A percentile compares a stretch with the other conserved stretches of the same genome.
Conservation (phyloP, 2,329 filamentous ascomycete genomes). For the Cadophora luteo-olivacea region DNA sequence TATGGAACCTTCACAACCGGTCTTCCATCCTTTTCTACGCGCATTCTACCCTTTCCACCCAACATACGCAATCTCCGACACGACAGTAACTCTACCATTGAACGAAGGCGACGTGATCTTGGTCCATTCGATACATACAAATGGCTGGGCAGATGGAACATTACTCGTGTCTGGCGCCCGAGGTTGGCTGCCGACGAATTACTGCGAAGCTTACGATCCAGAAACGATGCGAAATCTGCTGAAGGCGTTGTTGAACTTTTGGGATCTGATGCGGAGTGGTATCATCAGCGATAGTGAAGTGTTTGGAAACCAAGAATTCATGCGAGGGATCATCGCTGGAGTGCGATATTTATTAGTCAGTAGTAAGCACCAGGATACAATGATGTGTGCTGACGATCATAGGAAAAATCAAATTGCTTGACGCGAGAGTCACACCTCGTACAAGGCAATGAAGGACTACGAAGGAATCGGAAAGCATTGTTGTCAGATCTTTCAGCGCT, state of each 20-base stretch:
- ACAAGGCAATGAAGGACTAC: conserved; percentile 75
- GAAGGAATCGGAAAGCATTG: conserved; percentile 83
- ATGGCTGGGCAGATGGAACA: conserved; percentile 98
- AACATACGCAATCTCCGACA: conserved; percentile 75
- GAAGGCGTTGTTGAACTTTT: conserved; percentile 87
- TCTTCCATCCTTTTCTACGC: conserved; percentile 93
- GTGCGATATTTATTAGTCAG: conserved; percentile 88
- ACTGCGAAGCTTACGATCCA: conserved; percentile 94
- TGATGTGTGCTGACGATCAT: conserved; percentile 28
- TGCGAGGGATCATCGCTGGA: conserved; percentile 91
- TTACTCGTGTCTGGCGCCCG: conserved; percentile 83
- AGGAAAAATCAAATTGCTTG: conserved; percentile 90
- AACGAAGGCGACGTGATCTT: conserved; percentile 91
- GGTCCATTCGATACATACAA: conserved; percentile 95
- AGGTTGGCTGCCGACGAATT: conserved; percentile 97
- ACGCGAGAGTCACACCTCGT: conserved; percentile 81
- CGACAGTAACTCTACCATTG: conserved; percentile 86
- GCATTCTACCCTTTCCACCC: conserved; percentile 94
- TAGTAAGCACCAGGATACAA: conserved; percentile 34
- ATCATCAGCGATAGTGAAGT: conserved; percentile 77
- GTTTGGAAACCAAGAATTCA: conserved; percentile 91
- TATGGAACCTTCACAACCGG: conserved; percentile 57
- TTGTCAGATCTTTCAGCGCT: conserved; percentile 88
- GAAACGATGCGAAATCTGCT: conserved; percentile 84
- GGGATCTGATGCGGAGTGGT: conserved; percentile 85